Conservation (phyloP, 2,329 filamentous ascomycete genomes). For the Myriosclerotinia curreyana region DNA sequence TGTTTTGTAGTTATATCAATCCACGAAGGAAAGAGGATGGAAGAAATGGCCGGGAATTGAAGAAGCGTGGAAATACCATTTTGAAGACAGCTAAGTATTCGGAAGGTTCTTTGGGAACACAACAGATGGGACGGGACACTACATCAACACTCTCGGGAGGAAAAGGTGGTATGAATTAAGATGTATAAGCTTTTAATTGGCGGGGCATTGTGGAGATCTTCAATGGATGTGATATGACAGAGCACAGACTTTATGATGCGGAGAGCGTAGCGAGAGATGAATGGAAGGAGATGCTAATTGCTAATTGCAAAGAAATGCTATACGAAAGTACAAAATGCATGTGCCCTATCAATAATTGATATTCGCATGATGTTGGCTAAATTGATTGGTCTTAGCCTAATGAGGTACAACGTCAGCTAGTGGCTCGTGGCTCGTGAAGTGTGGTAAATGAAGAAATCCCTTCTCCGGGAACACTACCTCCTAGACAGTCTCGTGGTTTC, state of each 20-base stretch:
- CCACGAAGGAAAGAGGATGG: background rate
- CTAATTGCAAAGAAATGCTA: background rate
- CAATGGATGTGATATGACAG: background rate
- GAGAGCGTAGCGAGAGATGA: background rate
- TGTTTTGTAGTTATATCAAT: background rate
- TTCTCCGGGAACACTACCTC: background rate
- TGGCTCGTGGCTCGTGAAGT: constrained; percentile 9
- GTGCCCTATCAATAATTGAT: background rate
- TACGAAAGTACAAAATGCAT: constrained; percentile 10
- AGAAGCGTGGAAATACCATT: background rate
- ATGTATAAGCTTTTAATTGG: constrained; percentile 1
- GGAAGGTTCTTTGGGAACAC: background rate
- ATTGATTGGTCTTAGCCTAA: background rate
- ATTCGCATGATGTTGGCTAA: background rate
- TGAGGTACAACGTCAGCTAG: background rate
- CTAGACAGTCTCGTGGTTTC: background rate
- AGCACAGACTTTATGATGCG: background rate
- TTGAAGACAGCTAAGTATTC: background rate
- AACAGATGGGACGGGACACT: background rate
- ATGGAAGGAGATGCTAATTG: background rate
- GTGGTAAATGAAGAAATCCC: background rate
- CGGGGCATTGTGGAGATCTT: background rate
- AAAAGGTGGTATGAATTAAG: background rate
- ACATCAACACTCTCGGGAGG: background rate
- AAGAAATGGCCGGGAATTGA: background rate